These are phyloP conservation scores for Astrothelium macrocarpum DNA, from an alignment of 495 filamentous ascomycete genomes.

Conservation along the genomic window DNA sequence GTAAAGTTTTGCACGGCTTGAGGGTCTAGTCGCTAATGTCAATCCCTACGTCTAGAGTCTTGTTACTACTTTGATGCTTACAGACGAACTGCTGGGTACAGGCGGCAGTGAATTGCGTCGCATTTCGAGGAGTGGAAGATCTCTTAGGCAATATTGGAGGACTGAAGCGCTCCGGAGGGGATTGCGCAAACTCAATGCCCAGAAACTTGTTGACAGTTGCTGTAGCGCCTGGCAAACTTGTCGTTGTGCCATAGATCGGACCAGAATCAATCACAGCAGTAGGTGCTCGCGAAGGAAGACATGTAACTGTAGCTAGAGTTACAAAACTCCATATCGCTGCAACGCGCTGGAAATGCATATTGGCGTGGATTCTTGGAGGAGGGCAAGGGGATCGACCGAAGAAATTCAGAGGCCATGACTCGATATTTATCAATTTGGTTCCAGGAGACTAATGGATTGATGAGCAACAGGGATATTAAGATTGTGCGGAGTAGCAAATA, in stretches of 20 bases:
- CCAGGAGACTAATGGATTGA: not conserved
- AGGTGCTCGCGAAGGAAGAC: conserved; percentile 3
- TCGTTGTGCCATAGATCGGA: conserved; percentile 21
- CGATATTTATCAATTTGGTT: not conserved
- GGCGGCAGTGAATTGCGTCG: conserved; percentile 25
- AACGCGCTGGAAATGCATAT: not conserved
- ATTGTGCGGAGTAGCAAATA: not conserved
- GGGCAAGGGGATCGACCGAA: not conserved
- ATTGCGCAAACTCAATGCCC: conserved; percentile 25
- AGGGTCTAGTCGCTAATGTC: conserved; percentile 14
- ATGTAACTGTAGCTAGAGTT: not conserved
- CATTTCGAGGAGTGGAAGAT: conserved; percentile 22
- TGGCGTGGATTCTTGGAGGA: not conserved
- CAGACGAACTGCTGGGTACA: conserved; percentile 37
- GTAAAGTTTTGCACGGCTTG: conserved; percentile 20
- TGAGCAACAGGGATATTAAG: not conserved
- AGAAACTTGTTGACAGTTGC: conserved; percentile 27
- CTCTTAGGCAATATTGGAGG: conserved; percentile 21
- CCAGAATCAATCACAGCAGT: conserved; percentile 24
- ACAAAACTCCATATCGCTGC: not conserved
- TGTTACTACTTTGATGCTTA: conserved; percentile 9
- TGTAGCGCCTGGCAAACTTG: conserved; percentile 21
- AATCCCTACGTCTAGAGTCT: not conserved
- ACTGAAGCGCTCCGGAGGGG: conserved; percentile 31
- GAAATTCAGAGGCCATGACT: not conserved